phyloP scores from a whole-genome alignment of 495 filamentous ascomycete species.

The Amniculicola lignicola region DNA sequence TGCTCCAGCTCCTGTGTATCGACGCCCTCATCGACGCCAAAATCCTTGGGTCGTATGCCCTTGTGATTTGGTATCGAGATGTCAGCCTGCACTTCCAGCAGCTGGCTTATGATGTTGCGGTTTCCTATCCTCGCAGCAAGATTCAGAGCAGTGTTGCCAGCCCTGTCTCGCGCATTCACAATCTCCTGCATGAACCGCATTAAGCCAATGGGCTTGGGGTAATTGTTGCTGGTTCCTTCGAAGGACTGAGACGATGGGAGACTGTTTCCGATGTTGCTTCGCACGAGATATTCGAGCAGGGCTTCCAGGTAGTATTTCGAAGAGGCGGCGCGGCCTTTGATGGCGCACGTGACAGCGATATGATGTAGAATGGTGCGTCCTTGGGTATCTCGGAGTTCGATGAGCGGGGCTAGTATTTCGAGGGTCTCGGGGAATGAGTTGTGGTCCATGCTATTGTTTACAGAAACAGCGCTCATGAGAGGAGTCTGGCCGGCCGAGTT shows the following conservation, averaged over 20 bases:
- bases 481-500: constrained; percentile 88
- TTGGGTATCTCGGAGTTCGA: constrained; percentile 82
- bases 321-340: constrained; percentile 79
- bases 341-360: constrained; percentile 89
- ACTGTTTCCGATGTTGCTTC: constrained; percentile 42
- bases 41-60: constrained; percentile 81
- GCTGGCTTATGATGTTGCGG: constrained; percentile 82
- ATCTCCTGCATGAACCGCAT: constrained; percentile 92
- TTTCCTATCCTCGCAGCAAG: constrained; percentile 89
- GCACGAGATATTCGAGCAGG: constrained; percentile 87
- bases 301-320: constrained; percentile 92
- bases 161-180: constrained; percentile 87
- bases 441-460: constrained; percentile 87
- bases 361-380: constrained; percentile 93
- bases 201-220: constrained; percentile 66
- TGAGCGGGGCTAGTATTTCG: constrained; percentile 82
- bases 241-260: constrained; percentile 28
- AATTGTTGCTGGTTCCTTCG: constrained; percentile 32
- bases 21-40: constrained; percentile 68
- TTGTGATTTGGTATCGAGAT: constrained; percentile 83
- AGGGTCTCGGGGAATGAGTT: constrained; percentile 78
- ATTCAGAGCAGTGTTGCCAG: constrained; percentile 91
- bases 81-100: constrained; percentile 90
- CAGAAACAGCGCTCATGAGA: constrained; percentile 79
- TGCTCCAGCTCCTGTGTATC: constrained; percentile 31